Conservation (phyloP, 2,329 filamentous ascomycete species). For the Aspergillus sp. region DNA sequence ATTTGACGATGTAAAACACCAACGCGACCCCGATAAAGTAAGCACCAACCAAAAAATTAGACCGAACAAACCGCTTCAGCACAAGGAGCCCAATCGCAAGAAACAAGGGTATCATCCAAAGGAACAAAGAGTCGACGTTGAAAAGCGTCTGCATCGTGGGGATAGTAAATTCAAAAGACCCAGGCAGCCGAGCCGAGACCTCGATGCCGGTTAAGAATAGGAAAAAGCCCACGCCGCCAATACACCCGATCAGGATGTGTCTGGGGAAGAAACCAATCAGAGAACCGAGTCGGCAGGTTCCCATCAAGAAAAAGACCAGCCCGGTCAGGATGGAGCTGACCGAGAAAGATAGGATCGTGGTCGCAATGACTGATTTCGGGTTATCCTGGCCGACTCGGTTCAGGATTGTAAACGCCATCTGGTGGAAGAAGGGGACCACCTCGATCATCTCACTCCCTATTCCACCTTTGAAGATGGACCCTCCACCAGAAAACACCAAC, state of each 20-base stretch:
- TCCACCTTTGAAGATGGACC: conserved; percentile 84
- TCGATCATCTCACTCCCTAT: conserved; percentile 98
- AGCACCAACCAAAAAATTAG: conserved; percentile 77
- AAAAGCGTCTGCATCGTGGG: conserved; percentile 72
- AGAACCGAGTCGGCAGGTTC: conserved; percentile 79
- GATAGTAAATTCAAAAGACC: conserved; percentile 76
- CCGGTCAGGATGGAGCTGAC: conserved; percentile 89
- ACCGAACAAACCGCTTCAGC: conserved; percentile 69
- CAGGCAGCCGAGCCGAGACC: conserved; percentile 83
- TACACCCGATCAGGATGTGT: conserved; percentile 94
- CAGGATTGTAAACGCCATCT: conserved; percentile 90
- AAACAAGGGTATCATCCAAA: conserved; percentile 77
- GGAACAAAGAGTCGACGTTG: conserved; percentile 65
- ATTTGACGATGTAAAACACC: conserved; percentile 48
- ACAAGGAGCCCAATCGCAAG: conserved; percentile 73
- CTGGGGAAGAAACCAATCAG: conserved; percentile 95
- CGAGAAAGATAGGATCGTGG: conserved; percentile 87
- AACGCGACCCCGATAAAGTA: conserved; percentile 79
- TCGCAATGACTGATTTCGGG: conserved; percentile 82
- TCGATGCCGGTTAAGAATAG: conserved; percentile 87
- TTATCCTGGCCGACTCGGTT: conserved; percentile 71
- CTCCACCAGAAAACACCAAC: conserved; percentile 75
- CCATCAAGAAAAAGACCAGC: conserved; percentile 85
- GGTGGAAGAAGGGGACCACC: conserved; percentile 97
- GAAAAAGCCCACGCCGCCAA: conserved; percentile 95